phyloP scores from a whole-genome alignment of 345 rosid genomes.

The Alliaria petiolata region DNA sequence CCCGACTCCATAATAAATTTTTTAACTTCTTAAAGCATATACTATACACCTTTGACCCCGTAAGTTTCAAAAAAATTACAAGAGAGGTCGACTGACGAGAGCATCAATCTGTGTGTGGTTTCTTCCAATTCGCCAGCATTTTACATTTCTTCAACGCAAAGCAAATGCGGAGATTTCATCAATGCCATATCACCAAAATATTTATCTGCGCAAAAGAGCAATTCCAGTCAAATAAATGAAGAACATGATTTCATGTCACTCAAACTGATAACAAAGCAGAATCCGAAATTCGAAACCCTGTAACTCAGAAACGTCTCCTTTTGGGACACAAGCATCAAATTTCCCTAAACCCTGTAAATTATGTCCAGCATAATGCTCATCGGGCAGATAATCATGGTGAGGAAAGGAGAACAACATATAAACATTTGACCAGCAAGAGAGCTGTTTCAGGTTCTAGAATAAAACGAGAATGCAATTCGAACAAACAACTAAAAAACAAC shows the following conservation, averaged over 20 bases:
- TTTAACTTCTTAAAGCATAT: conserved; percentile 31
- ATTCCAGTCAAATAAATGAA: conserved; percentile 11
- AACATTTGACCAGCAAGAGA: background rate
- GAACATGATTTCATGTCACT: background rate
- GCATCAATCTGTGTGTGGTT: conserved; percentile 42
- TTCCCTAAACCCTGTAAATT: background rate
- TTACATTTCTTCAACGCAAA: conserved; percentile 39
- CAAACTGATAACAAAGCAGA: background rate
- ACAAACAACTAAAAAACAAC: background rate
- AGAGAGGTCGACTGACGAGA: conserved; percentile 23
- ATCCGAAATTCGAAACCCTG: background rate
- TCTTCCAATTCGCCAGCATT: conserved; percentile 68
- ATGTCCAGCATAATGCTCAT: conserved; percentile 6
- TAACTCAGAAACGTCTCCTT: conserved; percentile 1
- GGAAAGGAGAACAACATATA: background rate
- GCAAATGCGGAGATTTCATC: conserved; percentile 31
- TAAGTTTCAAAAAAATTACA: conserved; percentile 29
- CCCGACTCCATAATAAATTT: conserved; percentile 45
- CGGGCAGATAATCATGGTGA: background rate
- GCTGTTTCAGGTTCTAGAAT: background rate
- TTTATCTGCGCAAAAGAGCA: conserved; percentile 4
- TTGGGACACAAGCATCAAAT: background rate
- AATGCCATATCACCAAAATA: conserved; percentile 16
- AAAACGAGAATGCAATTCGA: background rate
- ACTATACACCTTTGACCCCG: conserved; percentile 40